These are phyloP conservation scores for Allantophomopsis lycopodina DNA, from an alignment of 2,329 filamentous ascomycete genomes.

Conservation along the genomic window DNA sequence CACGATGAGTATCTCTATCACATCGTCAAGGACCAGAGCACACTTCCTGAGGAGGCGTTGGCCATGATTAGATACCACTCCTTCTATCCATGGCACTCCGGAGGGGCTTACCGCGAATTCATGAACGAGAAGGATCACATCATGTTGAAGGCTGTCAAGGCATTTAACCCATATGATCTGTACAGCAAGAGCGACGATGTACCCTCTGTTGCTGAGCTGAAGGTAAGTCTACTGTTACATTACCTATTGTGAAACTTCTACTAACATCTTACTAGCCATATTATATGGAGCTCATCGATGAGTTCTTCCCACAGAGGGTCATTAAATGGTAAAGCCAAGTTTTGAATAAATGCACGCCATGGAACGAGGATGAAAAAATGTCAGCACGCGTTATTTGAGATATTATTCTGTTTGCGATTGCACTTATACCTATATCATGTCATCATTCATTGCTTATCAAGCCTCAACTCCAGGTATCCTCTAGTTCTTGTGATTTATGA, in stretches of 20 bases:
- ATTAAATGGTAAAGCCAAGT: constrained; percentile 43
- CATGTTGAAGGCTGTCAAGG: constrained; percentile 68
- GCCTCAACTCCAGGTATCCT: no score
- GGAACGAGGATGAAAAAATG: no score
- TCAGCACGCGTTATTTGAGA: no score
- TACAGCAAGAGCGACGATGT: constrained; percentile 81
- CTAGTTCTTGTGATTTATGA: no score
- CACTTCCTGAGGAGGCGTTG: constrained; percentile 63
- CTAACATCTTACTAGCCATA: constrained; percentile 30
- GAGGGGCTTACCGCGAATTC: constrained; percentile 64
- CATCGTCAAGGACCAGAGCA: constrained; percentile 68
- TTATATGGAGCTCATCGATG: constrained; percentile 58
- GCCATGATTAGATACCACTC: constrained; percentile 86
- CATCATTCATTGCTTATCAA: no score
- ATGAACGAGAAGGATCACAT: constrained; percentile 69
- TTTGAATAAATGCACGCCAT: no score
- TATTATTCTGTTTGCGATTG: no score
- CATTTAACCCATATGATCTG: constrained; percentile 80
- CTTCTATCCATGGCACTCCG: constrained; percentile 81
- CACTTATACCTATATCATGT: no score
- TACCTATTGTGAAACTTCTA: neutral
- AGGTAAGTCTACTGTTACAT: constrained; percentile 18
- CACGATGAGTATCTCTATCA: constrained; percentile 79
- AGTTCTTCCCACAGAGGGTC: constrained; percentile 53
- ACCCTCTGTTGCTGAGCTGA: constrained; percentile 60